phyloP scores from a whole-genome alignment of 2,329 filamentous ascomycete genomes.

The Hortaea sp. region DNA sequence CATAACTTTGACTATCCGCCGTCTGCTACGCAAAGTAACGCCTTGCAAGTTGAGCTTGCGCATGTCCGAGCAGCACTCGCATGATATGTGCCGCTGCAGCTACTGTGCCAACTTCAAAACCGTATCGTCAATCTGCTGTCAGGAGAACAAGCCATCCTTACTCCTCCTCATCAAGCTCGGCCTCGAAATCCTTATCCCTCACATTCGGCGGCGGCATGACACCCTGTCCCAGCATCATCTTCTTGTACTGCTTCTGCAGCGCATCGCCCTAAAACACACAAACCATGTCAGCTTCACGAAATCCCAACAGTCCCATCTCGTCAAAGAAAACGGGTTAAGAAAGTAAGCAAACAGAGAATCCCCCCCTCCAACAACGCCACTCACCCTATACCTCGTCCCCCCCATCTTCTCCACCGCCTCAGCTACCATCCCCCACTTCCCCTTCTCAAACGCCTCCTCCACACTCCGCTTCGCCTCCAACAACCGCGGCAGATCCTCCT shows the following conservation, averaged over 20 bases:
- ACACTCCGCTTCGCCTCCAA: conserved; percentile 29
- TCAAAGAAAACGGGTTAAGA: too few species aligned
- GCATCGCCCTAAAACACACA: conserved; percentile 13
- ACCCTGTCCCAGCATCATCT: conserved; percentile 23
- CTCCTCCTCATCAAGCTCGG: conserved; percentile 4
- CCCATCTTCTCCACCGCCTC: conserved; percentile 22
- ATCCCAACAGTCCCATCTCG: too few species aligned
- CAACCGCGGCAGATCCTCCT: conserved; percentile 26
- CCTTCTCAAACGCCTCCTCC: conserved; percentile 29
- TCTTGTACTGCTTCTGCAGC: conserved; percentile 32
- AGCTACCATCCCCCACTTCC: conserved; percentile 31
- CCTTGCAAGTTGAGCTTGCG: too few species aligned
- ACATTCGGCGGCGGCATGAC: conserved; percentile 13
- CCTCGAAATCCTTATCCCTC: conserved; percentile 15
- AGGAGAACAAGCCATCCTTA: neutral
- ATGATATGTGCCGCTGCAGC: too few species aligned
- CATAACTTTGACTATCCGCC: too few species aligned
- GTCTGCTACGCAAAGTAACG: too few species aligned
- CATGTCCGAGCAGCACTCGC: too few species aligned
- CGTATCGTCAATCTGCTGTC: too few species aligned
- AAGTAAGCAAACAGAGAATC: neutral
- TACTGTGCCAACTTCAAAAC: too few species aligned
- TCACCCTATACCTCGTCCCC: conserved; percentile 22
- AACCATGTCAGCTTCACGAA: conserved; percentile 1
- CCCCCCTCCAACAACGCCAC: neutral